Base-by-base conservation (phyloP, 176 grass and related monocot species). In the Ampelocalamus luodianensis region DNA sequence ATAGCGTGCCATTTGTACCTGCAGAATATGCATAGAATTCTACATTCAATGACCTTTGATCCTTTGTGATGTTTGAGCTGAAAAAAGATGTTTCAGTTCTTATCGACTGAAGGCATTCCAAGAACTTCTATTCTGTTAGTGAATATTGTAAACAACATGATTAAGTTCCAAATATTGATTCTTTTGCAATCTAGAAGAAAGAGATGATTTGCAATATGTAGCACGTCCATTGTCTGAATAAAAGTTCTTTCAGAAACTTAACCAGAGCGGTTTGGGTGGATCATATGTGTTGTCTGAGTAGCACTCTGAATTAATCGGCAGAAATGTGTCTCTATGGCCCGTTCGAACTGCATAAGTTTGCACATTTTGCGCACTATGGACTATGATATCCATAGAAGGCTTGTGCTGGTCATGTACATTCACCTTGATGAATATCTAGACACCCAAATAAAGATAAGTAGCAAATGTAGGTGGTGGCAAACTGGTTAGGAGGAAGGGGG, bases 21-120 rank as follows among this genome's bases (percentile, higher is more conserved):
- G 43, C 1, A 68, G 20, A 26, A 75, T 59, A 68, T 81, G 48
- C 46, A 14, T 76, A 51, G n/a, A 38, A 23, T 70, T 77, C 27
- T 55, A 53, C 55, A 63, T 68, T 60, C 45, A 29, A 18, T 8
- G 6, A 26, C 14, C 20, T 79, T 60, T 72, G 29, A 24, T 81
- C 34, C 6, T 71, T 76, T 76, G 56, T 84, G 66, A 67, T 73
- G 48, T 67, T 45, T 17, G 65, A 64, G 37, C 48, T 66, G 24
- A 18, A 78, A 15, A 22, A 77, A 23, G 7, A 54, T 65, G 56
- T 46, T 37, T 62, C 23, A 55, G 46, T 78, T 82, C 59, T 63
- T 39, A 80, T 54, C 13, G 2, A 38, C n/a, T 3, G 2, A 65
- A 32, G 15, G 38, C 6, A 37, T 68, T 24, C 32, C 61, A 15